A percentile compares a stretch with the other conserved stretches of the same genome.
These are phyloP conservation scores for Suillus hirtellus DNA, from an alignment of 768 basidiomycete genomes.

Conservation along the genomic window DNA sequence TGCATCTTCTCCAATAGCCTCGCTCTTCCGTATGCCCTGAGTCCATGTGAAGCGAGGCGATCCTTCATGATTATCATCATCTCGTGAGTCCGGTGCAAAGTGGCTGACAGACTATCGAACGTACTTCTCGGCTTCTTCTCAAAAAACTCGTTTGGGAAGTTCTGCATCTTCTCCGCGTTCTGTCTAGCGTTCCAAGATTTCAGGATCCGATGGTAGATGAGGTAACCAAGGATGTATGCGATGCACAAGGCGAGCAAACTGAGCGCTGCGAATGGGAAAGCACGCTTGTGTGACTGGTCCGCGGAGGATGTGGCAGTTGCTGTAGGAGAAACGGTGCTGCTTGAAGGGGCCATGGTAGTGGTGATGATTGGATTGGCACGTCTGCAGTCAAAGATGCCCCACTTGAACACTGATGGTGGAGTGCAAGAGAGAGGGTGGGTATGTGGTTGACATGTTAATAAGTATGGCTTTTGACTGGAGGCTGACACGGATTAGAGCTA, in stretches of 20 bases:
- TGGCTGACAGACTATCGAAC: constrained; percentile 3
- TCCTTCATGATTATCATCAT: background rate
- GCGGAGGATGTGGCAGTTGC: constrained; percentile 11
- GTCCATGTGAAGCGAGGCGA: constrained; percentile 25
- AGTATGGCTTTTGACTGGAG: background rate
- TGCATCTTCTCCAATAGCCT: background rate
- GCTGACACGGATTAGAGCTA: background rate
- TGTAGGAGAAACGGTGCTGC: background rate
- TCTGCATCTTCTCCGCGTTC: constrained; percentile 18
- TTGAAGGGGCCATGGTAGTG: constrained; percentile 1
- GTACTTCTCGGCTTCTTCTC: constrained; percentile 30
- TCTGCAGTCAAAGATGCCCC: background rate
- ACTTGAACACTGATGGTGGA: background rate
- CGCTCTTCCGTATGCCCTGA: constrained; percentile 12
- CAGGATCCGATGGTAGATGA: constrained; percentile 25
- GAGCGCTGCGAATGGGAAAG: constrained; percentile 21
- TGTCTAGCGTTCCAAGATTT: constrained; percentile 21
- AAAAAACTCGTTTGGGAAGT: constrained; percentile 18
- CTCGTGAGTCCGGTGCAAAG: background rate
- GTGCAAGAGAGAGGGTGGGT: background rate
- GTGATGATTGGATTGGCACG: background rate
- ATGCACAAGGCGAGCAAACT: constrained; percentile 29
- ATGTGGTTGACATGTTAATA: background rate
- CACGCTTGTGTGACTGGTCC: constrained; percentile 13
- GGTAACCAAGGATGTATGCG: constrained; percentile 26